A percentile compares a stretch with the other conserved stretches of the same genome.
Evolutionary conservation across 768 basidiomycete genomes (phyloP).

Genomic region (Mycena epipterygia): DNA sequence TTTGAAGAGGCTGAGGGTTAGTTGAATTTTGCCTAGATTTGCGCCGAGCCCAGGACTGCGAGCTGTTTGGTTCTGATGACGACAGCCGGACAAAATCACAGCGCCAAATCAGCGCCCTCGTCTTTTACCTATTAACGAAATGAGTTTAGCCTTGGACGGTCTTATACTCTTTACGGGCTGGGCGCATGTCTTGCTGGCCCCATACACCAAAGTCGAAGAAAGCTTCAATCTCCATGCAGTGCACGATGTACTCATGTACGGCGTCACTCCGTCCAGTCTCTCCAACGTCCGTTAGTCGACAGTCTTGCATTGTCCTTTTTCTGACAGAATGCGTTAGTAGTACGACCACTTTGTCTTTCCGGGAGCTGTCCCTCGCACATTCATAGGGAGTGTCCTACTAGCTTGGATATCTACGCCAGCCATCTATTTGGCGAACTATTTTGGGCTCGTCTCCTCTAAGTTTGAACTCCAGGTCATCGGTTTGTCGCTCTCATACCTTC

Average conservation of each 20-base stretch:
- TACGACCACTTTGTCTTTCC: conserved; percentile 93
- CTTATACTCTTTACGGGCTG: conserved; percentile 66
- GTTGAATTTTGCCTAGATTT: too few species aligned
- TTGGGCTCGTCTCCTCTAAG: conserved; percentile 67
- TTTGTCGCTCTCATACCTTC: conserved; percentile 49
- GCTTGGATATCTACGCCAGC: conserved; percentile 69
- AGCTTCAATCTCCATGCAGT: conserved; percentile 94
- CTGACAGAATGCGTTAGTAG: conserved; percentile 53
- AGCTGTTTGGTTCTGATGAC: neutral
- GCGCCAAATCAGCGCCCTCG: neutral
- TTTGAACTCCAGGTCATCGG: conserved; percentile 79
- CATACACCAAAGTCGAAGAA: conserved; percentile 98
- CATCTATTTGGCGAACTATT: conserved; percentile 53
- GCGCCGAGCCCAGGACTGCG: too few species aligned
- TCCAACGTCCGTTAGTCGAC: conserved; percentile 59
- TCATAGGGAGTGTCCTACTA: conserved; percentile 81
- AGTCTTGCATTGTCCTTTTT: neutral
- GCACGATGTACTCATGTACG: conserved; percentile 90
- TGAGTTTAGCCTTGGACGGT: conserved; percentile 62
- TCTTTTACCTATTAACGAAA: conserved; percentile 36
- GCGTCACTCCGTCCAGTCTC: conserved; percentile 59
- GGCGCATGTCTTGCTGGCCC: conserved; percentile 81
- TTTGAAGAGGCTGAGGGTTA: too few species aligned
- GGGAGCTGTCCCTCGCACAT: conserved; percentile 91
- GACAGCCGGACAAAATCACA: neutral